These are phyloP conservation scores for Monilinia vaccinii-corymbosi DNA, from an alignment of 2,329 filamentous ascomycete genomes.

Conservation along the genomic window DNA sequence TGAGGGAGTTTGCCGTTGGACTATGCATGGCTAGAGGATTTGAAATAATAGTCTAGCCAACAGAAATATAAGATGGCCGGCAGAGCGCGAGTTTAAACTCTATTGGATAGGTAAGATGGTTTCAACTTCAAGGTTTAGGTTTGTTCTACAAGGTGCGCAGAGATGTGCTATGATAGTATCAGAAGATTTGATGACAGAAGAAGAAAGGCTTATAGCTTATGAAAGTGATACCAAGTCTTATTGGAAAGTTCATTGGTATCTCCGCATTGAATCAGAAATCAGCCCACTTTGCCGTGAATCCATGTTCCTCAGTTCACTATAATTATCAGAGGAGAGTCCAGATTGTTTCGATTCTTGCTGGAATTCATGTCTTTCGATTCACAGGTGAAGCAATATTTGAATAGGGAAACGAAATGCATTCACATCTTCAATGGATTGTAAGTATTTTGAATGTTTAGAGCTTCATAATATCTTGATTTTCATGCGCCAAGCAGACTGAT, in stretches of 20 bases:
- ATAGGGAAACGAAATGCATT: neutral
- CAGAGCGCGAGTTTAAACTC: neutral
- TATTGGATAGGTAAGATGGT: neutral
- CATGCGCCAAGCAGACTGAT: neutral
- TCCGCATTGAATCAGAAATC: neutral
- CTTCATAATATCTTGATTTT: neutral
- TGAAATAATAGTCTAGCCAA: neutral
- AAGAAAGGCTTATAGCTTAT: neutral
- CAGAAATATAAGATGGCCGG: neutral
- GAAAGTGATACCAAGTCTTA: neutral
- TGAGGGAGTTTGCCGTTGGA: neutral
- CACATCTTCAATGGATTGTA: neutral
- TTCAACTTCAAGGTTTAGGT: neutral
- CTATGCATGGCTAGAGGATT: neutral
- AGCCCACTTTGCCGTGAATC: neutral
- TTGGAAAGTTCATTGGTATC: neutral
- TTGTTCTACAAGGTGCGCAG: neutral
- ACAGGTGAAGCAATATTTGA: neutral
- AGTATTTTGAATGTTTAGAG: neutral
- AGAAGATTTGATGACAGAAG: neutral
- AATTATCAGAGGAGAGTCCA: neutral
- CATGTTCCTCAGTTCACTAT: neutral
- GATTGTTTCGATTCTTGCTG: neutral
- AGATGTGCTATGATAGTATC: neutral
- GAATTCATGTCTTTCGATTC: neutral